A percentile compares a stretch with the other conserved stretches of the same genome.
Evolutionary conservation across 768 basidiomycete genomes (phyloP).

Genomic region (Pleurotus pulmonarius): DNA sequence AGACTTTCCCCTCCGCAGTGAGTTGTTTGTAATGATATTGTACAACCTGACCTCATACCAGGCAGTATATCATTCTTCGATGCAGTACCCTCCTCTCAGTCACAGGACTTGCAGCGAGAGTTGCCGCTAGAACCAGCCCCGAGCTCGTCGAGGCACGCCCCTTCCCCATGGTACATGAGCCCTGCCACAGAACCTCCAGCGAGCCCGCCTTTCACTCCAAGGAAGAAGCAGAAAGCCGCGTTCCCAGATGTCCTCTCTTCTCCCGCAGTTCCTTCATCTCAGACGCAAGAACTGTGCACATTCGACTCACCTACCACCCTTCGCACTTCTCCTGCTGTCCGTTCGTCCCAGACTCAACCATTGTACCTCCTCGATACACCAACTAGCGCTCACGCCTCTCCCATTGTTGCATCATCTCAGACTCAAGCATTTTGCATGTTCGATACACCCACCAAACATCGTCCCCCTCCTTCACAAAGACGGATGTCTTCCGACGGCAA

Average conservation of each 20-base stretch:
- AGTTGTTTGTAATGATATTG: background rate
- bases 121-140: too few species aligned
- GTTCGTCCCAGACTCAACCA: constrained; percentile 2
- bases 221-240: background rate
- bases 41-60: background rate
- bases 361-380: too few species aligned
- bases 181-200: too few species aligned
- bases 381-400: too few species aligned
- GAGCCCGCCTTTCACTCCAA: background rate
- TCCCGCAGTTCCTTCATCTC: constrained; percentile 2
- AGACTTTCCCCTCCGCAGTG: background rate
- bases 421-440: too few species aligned
- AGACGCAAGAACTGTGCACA: background rate
- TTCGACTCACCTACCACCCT: constrained; percentile 17
- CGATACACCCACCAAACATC: too few species aligned
- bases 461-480: too few species aligned
- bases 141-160: too few species aligned
- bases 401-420: too few species aligned
- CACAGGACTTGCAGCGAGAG: background rate
- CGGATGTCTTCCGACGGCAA: background rate
- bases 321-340: constrained; percentile 2
- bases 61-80: background rate
- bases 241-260: background rate
- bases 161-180: too few species aligned
- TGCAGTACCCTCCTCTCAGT: constrained; percentile 10